Base-by-base conservation (phyloP, 208 protist genomes). In the Crithidia bombi region DNA sequence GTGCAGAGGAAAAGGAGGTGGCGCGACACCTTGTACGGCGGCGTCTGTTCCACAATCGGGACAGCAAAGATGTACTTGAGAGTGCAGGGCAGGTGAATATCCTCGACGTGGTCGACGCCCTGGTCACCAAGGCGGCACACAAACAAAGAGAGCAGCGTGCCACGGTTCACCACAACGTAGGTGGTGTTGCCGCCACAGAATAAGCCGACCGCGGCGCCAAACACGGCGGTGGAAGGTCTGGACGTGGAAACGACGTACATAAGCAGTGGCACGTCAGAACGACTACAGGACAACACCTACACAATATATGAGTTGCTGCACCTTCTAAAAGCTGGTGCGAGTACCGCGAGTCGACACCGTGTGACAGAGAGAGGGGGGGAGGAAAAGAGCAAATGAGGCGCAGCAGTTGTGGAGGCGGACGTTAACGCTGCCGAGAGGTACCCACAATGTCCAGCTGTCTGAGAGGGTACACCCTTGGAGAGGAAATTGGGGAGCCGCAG, bases 1-100 rank as follows among this genome's bases (percentile, higher is more conserved):
- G 86, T 87, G 58, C 89, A 78, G 3, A 94, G 36, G 69, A 96
- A 96, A 12, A 91, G 80, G 5, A 93, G 64, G 69, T 96, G 84
- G 3, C 87, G 81, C 1, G 65, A 21, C 49, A 57, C 5, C 3
- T 51, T 55, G n/a, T 72, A 64, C 38, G 74, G 44, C 0, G 44
- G 51, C 0, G 65, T 41, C 0, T 74, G 47, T 35, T 94, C 78
- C 0, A 59, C 55, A 1, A 96, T 66, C 14, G 79, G 70, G 15
- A 96, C 70, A 11, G 80, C 62, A 51, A 82, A 68, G 33, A 94
- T 46, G 62, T 90, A 93, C 58, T 91, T 92, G 30, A 96, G 28
- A 0, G 86, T 86, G 52, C 79, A 77, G 55, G 85, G 75, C 46
- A 95, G 57, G 17, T 69, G 57, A 61, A 90, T 85, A 47, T 95